Evolutionary conservation across 2,329 filamentous ascomycete species (phyloP), one percentile per base, ranked within the genome.

Genomic region (Nannizziopsis arthrosporioides): DNA sequence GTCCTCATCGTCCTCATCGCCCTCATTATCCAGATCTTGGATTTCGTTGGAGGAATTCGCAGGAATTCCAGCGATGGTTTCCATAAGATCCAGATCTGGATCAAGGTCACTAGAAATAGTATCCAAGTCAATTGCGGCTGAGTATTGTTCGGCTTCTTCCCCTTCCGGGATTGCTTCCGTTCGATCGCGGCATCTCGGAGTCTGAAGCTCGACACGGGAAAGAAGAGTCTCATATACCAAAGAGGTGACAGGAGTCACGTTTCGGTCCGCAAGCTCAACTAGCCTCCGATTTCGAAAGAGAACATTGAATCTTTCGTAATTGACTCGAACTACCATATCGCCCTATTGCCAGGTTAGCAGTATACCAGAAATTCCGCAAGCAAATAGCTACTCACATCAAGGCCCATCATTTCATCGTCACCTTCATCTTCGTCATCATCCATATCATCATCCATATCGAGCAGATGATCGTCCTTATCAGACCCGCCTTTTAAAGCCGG

Each of bases 241-340:
- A 1, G 83, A 81, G 1, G 89, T 93, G 1, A 77, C 80, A 36
- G 80, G 73, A 39, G 88, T 85, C 15, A 92, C 75, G 30, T 77
- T 73, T 46, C 84, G 78, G 44, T 80, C 74, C 1, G 81, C 86
- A 49, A 88, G 77, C n/a, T 80, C 73, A 45, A 82, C 78, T 2
- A 96, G 78, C 15, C 80, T 78, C 54, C 82, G 76, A 57, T 87
- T 94, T 49, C 90, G 85, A 53, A 94, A 73, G 43, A 85, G 81
- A 8, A 95, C 85, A 5, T 82, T 72, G 51, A 87, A 85, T 63
- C 90, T 93, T 48, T 89, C 83, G 59, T 86, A 82, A 61, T 94
- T 95, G 47, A 95, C 73, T 22, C 82, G 79, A 42, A 96, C 72
- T 32, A 89, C 74, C 54, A 88, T 72, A 50, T 84, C 77, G 43